Base-by-base conservation (phyloP, 1,139 yeast genomes). In the Protomyces inundatus region DNA sequence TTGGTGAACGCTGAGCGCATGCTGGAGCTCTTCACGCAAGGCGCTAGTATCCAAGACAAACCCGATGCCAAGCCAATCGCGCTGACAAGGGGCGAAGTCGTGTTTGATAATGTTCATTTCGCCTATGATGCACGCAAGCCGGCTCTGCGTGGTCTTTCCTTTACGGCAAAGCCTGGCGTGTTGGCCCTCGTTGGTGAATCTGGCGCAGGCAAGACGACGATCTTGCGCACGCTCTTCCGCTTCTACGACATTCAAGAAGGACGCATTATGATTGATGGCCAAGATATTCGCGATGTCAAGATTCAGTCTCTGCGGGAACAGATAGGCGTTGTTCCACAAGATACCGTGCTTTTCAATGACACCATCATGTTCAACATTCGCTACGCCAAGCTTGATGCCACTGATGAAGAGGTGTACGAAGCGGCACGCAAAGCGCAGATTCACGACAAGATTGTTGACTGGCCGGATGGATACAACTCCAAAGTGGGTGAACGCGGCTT, bases 251-350 rank as follows among this genome's bases (percentile, higher is more conserved):
- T 89, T 2, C 80, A 81, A 55, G 76, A 79, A 42, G 98, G 98
- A 10, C 77, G 90, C 55, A 89, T 93, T 63, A 75, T 86, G 53
- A 84, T 93, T 65, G 97, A 95, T 75, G 97, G 96, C 1, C 96
- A 89, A 71, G 97, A 95, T 74, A 84, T 95, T 61, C 80, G 85
- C 57, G 82, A 85, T 64, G 85, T 91, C 53, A 86, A 86, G 50
- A 74, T 95, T 60, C 93, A 88, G 62, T 84, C 93, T 6, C 79
- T 95, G 64, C 80, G 98, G 69, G 77, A 75, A 64, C 77, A 83
- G 6, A 83, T 93, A 68, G 98, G 98, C 39, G 95, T 93, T 35
- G 98, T 93, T 1, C 98, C 99, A 0, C 99, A 93, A 75, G 99
- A 93, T 69, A 91, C 98, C 0, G 98, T 98, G 3, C 77, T 93